These are phyloP conservation scores for Tetracladium marchalianum DNA, from an alignment of 495 filamentous ascomycete species.

Conservation along the genomic window DNA sequence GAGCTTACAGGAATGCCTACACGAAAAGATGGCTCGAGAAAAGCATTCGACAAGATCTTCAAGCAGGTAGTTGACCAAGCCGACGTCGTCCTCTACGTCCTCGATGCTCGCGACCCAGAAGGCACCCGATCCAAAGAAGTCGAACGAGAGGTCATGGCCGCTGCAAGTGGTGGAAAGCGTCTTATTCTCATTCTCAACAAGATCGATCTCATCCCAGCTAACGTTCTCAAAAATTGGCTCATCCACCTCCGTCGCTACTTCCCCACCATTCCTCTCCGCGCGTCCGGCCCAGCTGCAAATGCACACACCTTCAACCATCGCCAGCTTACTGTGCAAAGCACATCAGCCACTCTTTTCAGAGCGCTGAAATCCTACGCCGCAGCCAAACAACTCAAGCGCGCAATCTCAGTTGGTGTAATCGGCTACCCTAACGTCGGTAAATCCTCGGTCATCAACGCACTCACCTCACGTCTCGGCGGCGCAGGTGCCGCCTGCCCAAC, in stretches of 20 bases:
- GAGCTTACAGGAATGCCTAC: constrained; percentile 27
- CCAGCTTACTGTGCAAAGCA: constrained; percentile 76
- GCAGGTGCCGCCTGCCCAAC: constrained; percentile 64
- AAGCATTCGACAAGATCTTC: constrained; percentile 90
- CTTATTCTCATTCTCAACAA: constrained; percentile 95
- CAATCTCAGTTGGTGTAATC: constrained; percentile 86
- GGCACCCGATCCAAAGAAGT: constrained; percentile 85
- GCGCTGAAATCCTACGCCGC: constrained; percentile 87
- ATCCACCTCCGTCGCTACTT: constrained; percentile 79
- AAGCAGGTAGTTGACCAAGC: constrained; percentile 84
- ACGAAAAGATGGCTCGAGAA: constrained; percentile 64
- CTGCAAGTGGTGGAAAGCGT: constrained; percentile 72
- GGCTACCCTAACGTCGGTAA: constrained; percentile 98
- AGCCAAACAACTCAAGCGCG: constrained; percentile 72
- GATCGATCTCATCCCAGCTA: constrained; percentile 81
- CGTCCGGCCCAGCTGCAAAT: constrained; percentile 72
- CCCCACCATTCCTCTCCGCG: constrained; percentile 85
- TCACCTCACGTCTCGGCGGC: constrained; percentile 70
- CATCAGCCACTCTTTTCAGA: constrained; percentile 77
- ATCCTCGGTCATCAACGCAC: constrained; percentile 91
- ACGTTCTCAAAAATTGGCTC: constrained; percentile 77
- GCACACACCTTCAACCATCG: constrained; percentile 89
- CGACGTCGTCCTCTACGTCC: constrained; percentile 88
- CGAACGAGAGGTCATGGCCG: constrained; percentile 79
- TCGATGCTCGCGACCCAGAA: constrained; percentile 88